Evolutionary conservation across 2,329 filamentous ascomycete genomes (phyloP), one percentile per base, ranked within the genome.

Genomic region (Epichloe coenophiala): DNA sequence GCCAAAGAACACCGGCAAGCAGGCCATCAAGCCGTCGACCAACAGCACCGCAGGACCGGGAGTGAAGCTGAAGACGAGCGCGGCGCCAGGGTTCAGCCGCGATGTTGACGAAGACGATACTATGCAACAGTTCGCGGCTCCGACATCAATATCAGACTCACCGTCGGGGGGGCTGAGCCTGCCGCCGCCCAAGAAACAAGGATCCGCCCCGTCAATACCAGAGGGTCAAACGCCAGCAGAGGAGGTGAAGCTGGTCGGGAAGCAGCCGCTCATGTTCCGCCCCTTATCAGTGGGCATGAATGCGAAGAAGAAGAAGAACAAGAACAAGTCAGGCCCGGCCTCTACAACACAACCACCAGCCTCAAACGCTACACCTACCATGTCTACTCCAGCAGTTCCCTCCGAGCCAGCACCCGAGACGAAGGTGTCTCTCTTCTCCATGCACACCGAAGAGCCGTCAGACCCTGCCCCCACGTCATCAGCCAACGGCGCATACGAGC

Each of bases 201-300:
- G 66, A 13, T 62, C 64, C 17, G 68, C 68, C 44, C 74, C 75
- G n/a, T 68, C 71, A 35, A 75, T 78, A 58, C 73, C 76, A 1
- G 71, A 70, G 12, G 75, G 76, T 41, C 74, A 80, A 59, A 80
- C 80, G 59, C 67, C 75, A 27, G 76, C 75, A n/a, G 72, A 77
- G 2, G 79, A 84, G 52, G 76, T 84, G 15, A 84, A 86, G 67
- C 67, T 86, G 13, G 77, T 83, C 2, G 86, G 86, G 19, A 93
- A 90, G 58, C 80, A 90, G 58, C 80, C 88, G 12, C 79, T 90
- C 65, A 86, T 88, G 80, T 96, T 97, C 66, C 86, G 83, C 62
- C 91, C 91, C 3, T 71, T 96, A 38, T 95, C 90, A 1, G 89
- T 96, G 13, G 80, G 83, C 15, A 77, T 87, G 54, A 88, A 84